Base-by-base conservation (phyloP, 2,329 filamentous ascomycete genomes). In the Aspergillus udagawae region DNA sequence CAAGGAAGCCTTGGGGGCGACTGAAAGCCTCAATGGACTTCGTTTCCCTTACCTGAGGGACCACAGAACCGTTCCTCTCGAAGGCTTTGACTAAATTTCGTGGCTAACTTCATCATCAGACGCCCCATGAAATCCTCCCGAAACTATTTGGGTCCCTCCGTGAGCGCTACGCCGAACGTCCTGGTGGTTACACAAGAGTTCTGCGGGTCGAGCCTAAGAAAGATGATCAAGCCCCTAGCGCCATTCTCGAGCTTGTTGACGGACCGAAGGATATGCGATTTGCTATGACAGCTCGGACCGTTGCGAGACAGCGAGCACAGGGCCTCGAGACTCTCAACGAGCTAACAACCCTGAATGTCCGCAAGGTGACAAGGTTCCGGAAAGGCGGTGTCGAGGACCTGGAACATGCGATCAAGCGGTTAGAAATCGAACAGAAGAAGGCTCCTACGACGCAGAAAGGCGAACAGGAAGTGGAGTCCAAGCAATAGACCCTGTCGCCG, bases 231-330 rank as follows among this genome's bases (percentile, higher is more conserved):
- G 93, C 90, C 8, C 85, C 87, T 62, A 92, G 89, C 35, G 93
- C 94, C 23, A 92, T 99, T 62, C 86, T 99, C 50, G 92, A 97
- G 77, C 84, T 99, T 32, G 92, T 99, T 60, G 94, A 99, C 75
- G 92, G 93, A 38, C 91, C 92, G 35, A 89, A 88, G 73, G 94
- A 99, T 76, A 90, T 96, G 80, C 89, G 92, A 35, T 97, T 97
- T 77, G 91, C 91, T 68, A 87, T 97, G 84, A 96, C 92, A 2
- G 94, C 94, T 27, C 89, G 89, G 66, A 87, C 91, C 0, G 82
- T 97, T 6, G 91, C 90, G 47, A 82, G 86, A 28, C 71, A 81
- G 57, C 77, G 81, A 2, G 66, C 69, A 14, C 71, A 77, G 58
- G 76, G 85, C 14, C 82, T 85, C 42, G 80, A 83, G 52, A 72